Evolutionary conservation across 2,329 filamentous ascomycete species (phyloP), one percentile per base, ranked within the genome.

Genomic region (Tolypocladium inflatum): DNA sequence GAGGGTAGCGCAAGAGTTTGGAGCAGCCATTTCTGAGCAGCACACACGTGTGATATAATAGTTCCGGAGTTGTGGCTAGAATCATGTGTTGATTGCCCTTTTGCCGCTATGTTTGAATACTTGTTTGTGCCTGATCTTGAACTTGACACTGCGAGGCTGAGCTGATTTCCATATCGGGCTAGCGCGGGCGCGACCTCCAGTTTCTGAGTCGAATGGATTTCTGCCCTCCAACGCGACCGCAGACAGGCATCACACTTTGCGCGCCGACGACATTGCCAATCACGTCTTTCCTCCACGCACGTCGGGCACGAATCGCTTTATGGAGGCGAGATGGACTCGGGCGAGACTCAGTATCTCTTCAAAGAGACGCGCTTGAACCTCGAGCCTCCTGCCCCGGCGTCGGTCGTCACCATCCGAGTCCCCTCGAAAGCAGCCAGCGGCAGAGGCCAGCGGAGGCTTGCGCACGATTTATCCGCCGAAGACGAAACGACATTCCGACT

Each of bases 351-450:
- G 63, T 87, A 83, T 74, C 79, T 90, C 74, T 94, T 89, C 80
- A 92, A 91, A 78, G 91, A 95, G 81, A 91, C 89, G 72, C 86
- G 89, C 71, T 78, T 96, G 73, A 90, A 90, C 73, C 82, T 94
- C 66, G 89, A 94, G 74, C 85, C 86, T 63, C 80, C 84, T 61
- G 87, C 83, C 65, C 78, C 81, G 63, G 83, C 83, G 66, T 88
- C 87, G 60, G 82, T 87, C 67, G 82, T 91, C 70, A 84, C 86
- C 66, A 84, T 93, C 68, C 80, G 83, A 67, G 81, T 91, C 64
- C 83, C 86, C 63, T 78, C 80, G 45, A 77, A 76, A 63, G 78
- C 71, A 66, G 76, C 70, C 69, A 74, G 75, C 70, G 74, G 70
- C 68, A 74, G 69, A 68, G 68, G 63, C 64, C 73, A 72, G 68